Base-by-base conservation (phyloP, 2,329 filamentous ascomycete species). In the Xylaria sp. region DNA sequence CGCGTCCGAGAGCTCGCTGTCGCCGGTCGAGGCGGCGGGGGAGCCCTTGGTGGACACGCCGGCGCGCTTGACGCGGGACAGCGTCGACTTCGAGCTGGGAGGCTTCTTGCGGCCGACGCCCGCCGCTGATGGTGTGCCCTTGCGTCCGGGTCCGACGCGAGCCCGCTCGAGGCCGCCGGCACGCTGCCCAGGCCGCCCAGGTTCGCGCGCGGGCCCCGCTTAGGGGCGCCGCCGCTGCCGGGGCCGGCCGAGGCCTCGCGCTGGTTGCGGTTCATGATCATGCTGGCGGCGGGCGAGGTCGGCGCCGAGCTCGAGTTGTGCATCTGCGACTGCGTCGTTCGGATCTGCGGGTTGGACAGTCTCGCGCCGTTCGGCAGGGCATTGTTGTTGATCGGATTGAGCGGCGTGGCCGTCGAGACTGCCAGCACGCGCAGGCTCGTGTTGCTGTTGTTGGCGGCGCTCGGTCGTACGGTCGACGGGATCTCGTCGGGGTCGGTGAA, bases 1-100 rank as follows among this genome's bases (percentile, higher is more conserved):
- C 7, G 83, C 84, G 48, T 87, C 85, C 0, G 84, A 87, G 39
- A 87, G 76, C 64, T 88, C 85, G 63, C 83, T 86, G 55, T 88
- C 85, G 46, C 79, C 83, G 5, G 81, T 83, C 3, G 84, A 85
- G 4, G 82, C 83, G 4, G 82, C 83, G 2, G 85, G 83, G 2
- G 84, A 87, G 59, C 83, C 84, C 67, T 85, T 82, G n/a, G n/a
- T n/a, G 42, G 75, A 77, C 40, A 66, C 55, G n/a, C 63, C 67
- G 57, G 72, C 81, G 60, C 82, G 84, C 71, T 87, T 87, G 21
- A 87, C 79, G 24, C 84, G 80, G 20, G 83, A 85, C 2, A 87
- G 72, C 8, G 78, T 80, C n/a, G 84, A 87, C 64, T 87, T 87
- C 59, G 67, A 63, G 19, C 61, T 66, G 24, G 68, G 66, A 7